Conservation (phyloP, 306 rosid species). For the Corylus heterophylla region DNA sequence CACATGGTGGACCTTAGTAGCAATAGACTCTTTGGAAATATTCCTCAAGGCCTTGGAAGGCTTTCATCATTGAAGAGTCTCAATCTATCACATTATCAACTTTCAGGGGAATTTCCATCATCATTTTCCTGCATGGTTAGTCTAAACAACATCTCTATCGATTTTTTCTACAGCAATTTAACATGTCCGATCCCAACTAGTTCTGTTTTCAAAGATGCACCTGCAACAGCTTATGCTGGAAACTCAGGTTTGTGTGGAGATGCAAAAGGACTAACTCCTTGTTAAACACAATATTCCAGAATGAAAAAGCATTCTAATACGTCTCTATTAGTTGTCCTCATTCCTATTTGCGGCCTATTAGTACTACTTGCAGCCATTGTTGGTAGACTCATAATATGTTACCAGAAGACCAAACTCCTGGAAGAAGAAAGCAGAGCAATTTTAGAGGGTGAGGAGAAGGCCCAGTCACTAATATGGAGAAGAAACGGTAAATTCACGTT, state of each 20-base stretch:
- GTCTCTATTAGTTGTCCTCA: constrained; percentile 45
- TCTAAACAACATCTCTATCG: constrained; percentile 38
- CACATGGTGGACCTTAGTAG: constrained; percentile 10
- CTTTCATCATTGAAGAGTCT: constrained; percentile 26
- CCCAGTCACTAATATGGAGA: constrained; percentile 31
- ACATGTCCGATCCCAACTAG: too few relatives aligned
- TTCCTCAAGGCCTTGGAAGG: too few relatives aligned
- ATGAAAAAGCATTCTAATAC: constrained; percentile 29
- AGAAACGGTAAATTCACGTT: constrained; percentile 46
- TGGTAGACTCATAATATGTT: constrained; percentile 16
- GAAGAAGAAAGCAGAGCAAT: constrained; percentile 38
- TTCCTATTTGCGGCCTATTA: constrained; percentile 41
- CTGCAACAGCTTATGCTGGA: too few relatives aligned
- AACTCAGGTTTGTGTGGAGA: constrained; percentile 61
- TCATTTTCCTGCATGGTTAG: constrained; percentile 37
- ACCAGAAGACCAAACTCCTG: not conserved
- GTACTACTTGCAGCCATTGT: constrained; percentile 18
- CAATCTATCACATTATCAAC: constrained; percentile 57
- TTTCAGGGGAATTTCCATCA: constrained; percentile 51
- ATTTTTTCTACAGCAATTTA: too few relatives aligned
- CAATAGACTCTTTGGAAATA: too few relatives aligned
- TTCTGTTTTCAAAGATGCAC: too few relatives aligned
- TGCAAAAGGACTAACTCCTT: constrained; percentile 33
- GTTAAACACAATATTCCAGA: constrained; percentile 7
- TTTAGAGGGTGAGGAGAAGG: constrained; percentile 2